phyloP scores from a whole-genome alignment of 352 stramenopile genomes.

The Aphanomyces astaci region DNA sequence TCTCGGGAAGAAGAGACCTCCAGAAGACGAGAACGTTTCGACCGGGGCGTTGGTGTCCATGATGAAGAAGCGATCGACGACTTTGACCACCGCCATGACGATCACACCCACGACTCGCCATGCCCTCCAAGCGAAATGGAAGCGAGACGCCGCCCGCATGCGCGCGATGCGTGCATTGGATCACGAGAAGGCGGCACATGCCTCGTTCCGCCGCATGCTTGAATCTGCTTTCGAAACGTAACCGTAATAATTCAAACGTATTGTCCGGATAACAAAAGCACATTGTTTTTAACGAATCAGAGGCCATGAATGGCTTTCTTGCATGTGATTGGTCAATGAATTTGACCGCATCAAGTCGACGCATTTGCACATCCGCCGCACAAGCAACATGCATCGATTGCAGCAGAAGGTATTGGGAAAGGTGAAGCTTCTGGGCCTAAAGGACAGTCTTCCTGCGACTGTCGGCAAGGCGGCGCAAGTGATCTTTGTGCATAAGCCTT shows the following conservation, averaged over 20 bases:
- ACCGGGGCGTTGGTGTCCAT: neutral
- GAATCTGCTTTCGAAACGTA: neutral
- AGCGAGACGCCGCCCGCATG: neutral
- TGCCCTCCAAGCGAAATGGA: conserved; percentile 5
- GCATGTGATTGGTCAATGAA: neutral
- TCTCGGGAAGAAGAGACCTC: neutral
- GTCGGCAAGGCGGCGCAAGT: conserved; percentile 12
- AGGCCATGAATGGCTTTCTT: neutral
- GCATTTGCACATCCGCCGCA: neutral
- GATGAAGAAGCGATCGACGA: neutral
- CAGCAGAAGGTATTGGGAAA: conserved; percentile 5
- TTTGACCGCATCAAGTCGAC: neutral
- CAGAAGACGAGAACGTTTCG: neutral
- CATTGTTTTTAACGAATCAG: neutral
- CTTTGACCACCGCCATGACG: neutral
- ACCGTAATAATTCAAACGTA: neutral
- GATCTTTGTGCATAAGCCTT: conserved; percentile 18
- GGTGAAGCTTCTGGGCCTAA: neutral
- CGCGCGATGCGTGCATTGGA: neutral
- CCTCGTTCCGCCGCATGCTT: neutral
- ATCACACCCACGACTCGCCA: neutral
- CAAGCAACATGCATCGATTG: conserved; percentile 1
- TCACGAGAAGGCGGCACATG: neutral
- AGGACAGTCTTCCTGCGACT: neutral
- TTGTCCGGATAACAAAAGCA: neutral